Base-by-base conservation (phyloP, 495 filamentous ascomycete genomes). In the Peziza echinospora region DNA sequence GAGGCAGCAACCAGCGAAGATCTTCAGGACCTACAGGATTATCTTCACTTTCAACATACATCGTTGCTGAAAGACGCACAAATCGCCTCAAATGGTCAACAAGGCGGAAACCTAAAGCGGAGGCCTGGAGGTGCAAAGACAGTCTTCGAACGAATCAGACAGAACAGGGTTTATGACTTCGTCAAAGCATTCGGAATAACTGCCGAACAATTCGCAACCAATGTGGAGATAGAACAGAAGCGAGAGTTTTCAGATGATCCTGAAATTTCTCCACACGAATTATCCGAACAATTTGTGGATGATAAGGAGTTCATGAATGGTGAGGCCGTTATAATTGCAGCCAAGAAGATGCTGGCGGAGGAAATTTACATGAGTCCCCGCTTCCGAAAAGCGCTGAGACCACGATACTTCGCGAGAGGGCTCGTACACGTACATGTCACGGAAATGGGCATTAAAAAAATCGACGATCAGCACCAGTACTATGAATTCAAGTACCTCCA, bases 401-500 rank as follows among this genome's bases (percentile, higher is more conserved):
- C 75, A 47, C 69, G 72, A 37, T 93, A 80, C 62, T 97, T 94
- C 57, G 70, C 71, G 59, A 76, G 76, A 49, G 83, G 82, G 25
- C 68, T 78, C 25, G 72, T 96, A 45, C 83, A 85, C 62, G 89
- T 86, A 57, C 73, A 74, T 50, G 76, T 86, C 44, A 97, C 89
- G 7, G 85, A 93, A 41, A 96, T 94, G 60, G 89, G 89, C 23
- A 67, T 91, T n/a, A 78, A 78, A 26, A 80, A 80, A 55, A 96
- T 97, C 54, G 87, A 93, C 50, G 91, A 96, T 43, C 76, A 92
- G 26, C 83, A 94, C 57, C 84, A 82, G 0, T 96, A 89, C 62
- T 93, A 93, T 60, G 89, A 93, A 60, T 86, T 97, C 65, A 97
- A 97, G 56, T 97, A 97, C 50, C 76, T 96, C 16, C 72, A 82